Base-by-base conservation (phyloP, 495 filamentous ascomycete genomes). In the Penicillium cataractarum region DNA sequence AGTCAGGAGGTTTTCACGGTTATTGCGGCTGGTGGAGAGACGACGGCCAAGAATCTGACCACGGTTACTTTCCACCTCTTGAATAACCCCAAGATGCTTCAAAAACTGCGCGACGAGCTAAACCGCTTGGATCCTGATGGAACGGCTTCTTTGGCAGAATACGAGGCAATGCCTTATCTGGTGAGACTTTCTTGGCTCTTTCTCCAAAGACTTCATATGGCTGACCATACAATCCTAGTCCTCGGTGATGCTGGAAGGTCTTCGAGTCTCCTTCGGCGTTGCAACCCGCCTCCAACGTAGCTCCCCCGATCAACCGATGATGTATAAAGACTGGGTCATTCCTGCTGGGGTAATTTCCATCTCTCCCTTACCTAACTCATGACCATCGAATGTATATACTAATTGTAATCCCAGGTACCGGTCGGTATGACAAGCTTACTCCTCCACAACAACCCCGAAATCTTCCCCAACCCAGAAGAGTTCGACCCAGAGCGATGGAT, bases 401-500 rank as follows among this genome's bases (percentile, higher is more conserved):
- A 10, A 52, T 46, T 19, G 12, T 35, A 27, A 31, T 31, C 6
- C 12, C 39, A 72, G 67, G 80, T 76, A 9, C 74, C 78, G 0
- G 71, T 83, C 13, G 75, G 78, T 35, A 80, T 81, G 78, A 79
- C 74, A 0, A 69, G 72, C 4, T 42, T 72, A 0, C 61, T 77
- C 19, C 66, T 83, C 19, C 80, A 84, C 57, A 70, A 73, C 32
- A 74, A 77, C 52, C 70, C 76, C 46, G 35, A 55, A 1, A 69
- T 81, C 24, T 85, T 82, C 53, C 75, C 79, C 0, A 66, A 81
- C 39, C 74, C 75, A 2, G 42, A 72, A 21, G 65, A 24, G 0
- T 84, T 83, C 65, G 61, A 66, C 0, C 80, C 82, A 3, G 75
- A 82, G 27, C 74, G 81, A 31, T 85, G 80, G 79, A 59, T 71